Evolutionary conservation across 148 eudicot genomes (phyloP).

Genomic region (Agrostemma githago): DNA sequence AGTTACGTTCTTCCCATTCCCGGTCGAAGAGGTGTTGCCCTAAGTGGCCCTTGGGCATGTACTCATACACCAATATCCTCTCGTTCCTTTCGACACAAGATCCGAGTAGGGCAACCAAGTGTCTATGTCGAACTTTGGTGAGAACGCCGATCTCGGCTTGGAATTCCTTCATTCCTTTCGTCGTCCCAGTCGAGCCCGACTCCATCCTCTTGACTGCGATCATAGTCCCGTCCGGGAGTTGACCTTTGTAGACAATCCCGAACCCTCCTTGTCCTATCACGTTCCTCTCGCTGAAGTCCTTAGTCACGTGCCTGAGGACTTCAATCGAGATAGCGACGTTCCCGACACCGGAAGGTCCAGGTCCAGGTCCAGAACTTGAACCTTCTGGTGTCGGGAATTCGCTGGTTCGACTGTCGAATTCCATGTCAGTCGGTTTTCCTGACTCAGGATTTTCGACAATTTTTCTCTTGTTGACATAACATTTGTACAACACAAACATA

Average conservation of each 20-base stretch:
- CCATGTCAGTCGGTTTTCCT: conserved; percentile 32
- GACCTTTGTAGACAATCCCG: conserved; percentile 64
- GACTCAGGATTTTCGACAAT: conserved; percentile 42
- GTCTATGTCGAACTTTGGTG: conserved; percentile 72
- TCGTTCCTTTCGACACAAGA: conserved; percentile 58
- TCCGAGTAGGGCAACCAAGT: conserved; percentile 69
- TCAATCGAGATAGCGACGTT: conserved; percentile 25
- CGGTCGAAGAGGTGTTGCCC: conserved; percentile 32
- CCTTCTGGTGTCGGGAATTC: conserved; percentile 29
- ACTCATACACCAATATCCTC: conserved; percentile 77
- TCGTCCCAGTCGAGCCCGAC: conserved; percentile 36
- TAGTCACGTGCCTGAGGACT: conserved; percentile 54
- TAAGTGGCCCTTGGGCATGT: conserved; percentile 78
- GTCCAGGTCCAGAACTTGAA: no score
- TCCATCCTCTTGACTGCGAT: conserved; percentile 95
- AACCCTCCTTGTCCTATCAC: conserved; percentile 72
- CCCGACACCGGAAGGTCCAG: background rate
- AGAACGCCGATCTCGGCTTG: conserved; percentile 79
- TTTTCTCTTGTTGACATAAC: conserved; percentile 35
- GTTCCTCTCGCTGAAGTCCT: conserved; percentile 52
- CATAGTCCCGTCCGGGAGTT: conserved; percentile 62
- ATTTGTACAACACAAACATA: conserved; percentile 44
- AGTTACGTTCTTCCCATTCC: conserved; percentile 23
- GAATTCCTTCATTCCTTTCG: conserved; percentile 62
- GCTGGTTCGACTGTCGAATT: conserved; percentile 29